Evolutionary conservation across 345 rosid genomes (phyloP), one percentile per base, ranked within the genome.

Genomic region (Carallia pectinifolia): DNA sequence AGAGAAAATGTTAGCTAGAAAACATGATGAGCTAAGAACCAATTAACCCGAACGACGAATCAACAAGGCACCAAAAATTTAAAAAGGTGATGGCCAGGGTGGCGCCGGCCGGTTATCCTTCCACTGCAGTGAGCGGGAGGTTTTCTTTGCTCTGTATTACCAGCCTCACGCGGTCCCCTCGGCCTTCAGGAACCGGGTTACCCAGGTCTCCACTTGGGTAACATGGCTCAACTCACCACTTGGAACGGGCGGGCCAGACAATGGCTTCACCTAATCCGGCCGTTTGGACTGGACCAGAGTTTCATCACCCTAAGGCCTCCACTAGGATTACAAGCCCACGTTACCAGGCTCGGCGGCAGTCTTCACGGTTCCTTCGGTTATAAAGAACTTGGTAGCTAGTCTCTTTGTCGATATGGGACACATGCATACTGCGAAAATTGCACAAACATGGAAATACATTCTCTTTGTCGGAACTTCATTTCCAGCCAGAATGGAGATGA

Each of bases 131-230:
- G 73, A 79, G 68, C 9, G 68, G 80, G 29, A 79, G 52, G 74
- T 61, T 0, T 0, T 71, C 74, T 56, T 40, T 71, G 74, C 69
- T 71, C 69, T 64, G 74, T 71, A 23, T 38, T 79, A n/a, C 80
- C 84, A 74, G 81, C 81, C 84, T 82, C 63, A 74, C 86, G 86
- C 86, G 9, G 4, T 82, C n/a, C 63, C 80, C 82, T 66, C 82
- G 84, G 0, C 23, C 78, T 83, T 0, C 27, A 83, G 58, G 73
- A 67, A 0, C 62, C 54, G 37, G 0, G 17, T 5, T 4, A 17
- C 29, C 36, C 38, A 0, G 7, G 70, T 67, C 47, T 80, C 69
- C 80, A 64, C 72, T 5, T 0, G 38, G 1, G 1, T 5, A 39
- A 19, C 70, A 1, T 40, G 1, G 65, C 2, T 6, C 81, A 73